phyloP scores from a whole-genome alignment of 805 yeast genomes.

The Ogataea polymorpha region DNA sequence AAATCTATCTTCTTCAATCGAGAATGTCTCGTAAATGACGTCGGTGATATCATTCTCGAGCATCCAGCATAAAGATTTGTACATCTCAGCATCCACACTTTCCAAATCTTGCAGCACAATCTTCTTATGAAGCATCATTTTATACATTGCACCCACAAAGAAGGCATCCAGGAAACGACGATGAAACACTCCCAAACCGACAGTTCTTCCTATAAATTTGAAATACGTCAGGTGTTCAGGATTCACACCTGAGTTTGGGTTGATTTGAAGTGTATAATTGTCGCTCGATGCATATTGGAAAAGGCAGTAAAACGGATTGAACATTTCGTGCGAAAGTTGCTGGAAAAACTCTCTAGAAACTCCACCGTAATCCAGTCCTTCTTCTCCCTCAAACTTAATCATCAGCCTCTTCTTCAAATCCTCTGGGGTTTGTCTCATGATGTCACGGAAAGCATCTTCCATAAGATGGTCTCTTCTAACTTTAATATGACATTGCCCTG shows the following conservation, averaged over 20 bases:
- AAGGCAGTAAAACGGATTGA: slow-evolving; percentile 95
- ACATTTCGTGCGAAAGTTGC: slow-evolving; percentile 95
- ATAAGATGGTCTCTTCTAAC: slow-evolving; percentile 95
- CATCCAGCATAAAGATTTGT: slow-evolving; percentile 93
- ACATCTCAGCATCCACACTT: slow-evolving; percentile 97
- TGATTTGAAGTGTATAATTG: slow-evolving; percentile 95
- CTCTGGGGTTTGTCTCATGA: slow-evolving; percentile 98
- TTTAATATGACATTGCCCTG: slow-evolving; percentile 98
- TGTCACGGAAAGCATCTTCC: slow-evolving; percentile 97
- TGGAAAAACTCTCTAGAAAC: slow-evolving; percentile 98
- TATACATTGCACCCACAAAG: slow-evolving; percentile 96
- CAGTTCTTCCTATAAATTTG: slow-evolving; percentile 97
- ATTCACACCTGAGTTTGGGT: slow-evolving; percentile 94
- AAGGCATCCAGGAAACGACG: slow-evolving; percentile 96
- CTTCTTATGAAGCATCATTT: slow-evolving; percentile 94
- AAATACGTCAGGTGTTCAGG: slow-evolving; percentile 98
- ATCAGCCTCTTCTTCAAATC: slow-evolving; percentile 95
- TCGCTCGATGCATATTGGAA: slow-evolving; percentile 98
- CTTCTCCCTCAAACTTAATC: slow-evolving; percentile 99
- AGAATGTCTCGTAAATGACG: slow-evolving; percentile 82
- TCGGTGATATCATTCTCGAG: slow-evolving; percentile 91
- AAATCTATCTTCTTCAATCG: slow-evolving; percentile 84
- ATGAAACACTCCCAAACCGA: slow-evolving; percentile 97
- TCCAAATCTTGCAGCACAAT: slow-evolving; percentile 97
- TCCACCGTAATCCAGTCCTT: slow-evolving; percentile 99